These are phyloP conservation scores for Saprolegnia parasitica DNA, from an alignment of 352 stramenopile genomes.

Conservation along the genomic window DNA sequence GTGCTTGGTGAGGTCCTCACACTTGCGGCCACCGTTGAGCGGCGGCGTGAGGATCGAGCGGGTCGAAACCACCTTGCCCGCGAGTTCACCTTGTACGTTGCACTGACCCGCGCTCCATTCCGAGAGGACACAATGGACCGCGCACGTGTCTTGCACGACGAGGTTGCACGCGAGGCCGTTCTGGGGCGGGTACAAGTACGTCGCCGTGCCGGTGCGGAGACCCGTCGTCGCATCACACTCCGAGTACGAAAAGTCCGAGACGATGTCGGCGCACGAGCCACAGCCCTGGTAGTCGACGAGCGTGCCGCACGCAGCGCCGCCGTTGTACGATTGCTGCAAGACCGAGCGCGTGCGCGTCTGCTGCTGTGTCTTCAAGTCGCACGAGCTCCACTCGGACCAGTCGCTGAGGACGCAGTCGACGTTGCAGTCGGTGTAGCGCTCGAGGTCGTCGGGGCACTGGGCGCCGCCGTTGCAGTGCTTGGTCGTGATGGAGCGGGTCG, in stretches of 20 bases:
- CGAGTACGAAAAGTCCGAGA: not conserved
- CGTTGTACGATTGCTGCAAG: constrained; percentile 11
- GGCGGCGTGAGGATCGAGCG: not conserved
- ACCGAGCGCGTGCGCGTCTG: constrained; percentile 45
- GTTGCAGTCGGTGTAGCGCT: constrained; percentile 36
- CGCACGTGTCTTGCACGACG: not conserved
- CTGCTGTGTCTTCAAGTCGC: constrained; percentile 41
- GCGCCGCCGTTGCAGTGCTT: constrained; percentile 38
- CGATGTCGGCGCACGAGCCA: constrained; percentile 8
- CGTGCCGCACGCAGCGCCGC: not conserved
- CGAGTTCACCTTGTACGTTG: constrained; percentile 4
- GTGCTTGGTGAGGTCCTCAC: not conserved
- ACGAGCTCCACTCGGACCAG: constrained; percentile 47
- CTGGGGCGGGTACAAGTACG: constrained; percentile 5
- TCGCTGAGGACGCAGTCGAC: constrained; percentile 46
- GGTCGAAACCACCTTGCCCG: constrained; percentile 1
- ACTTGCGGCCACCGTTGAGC: constrained; percentile 6
- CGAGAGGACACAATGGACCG: constrained; percentile 9
- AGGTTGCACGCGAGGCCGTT: constrained; percentile 9
- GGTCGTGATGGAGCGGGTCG: not conserved
- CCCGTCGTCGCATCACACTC: not conserved
- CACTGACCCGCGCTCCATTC: not conserved
- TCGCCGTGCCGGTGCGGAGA: not conserved
- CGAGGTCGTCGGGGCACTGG: constrained; percentile 30
- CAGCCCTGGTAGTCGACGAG: not conserved